Percentiles rank a stretch among this genome's conserved stretches.
phyloP scores from a whole-genome alignment of 2,329 filamentous ascomycete species.

The Alternaria brassicicola region DNA sequence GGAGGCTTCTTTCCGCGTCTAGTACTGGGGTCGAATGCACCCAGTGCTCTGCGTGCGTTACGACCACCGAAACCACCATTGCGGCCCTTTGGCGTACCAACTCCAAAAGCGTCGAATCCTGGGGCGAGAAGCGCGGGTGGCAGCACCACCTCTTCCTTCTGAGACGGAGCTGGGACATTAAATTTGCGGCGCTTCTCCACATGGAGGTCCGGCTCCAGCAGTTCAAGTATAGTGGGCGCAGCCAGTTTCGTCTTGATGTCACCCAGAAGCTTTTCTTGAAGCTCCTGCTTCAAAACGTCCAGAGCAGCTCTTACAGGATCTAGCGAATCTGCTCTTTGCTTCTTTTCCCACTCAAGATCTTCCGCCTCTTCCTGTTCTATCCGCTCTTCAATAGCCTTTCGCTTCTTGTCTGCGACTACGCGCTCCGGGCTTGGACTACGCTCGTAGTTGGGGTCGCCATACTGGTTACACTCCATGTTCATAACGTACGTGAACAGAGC shows the following conservation, averaged over 20 bases:
- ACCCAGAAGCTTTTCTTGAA: conserved; percentile 84
- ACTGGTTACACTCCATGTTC: conserved; percentile 82
- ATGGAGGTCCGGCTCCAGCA: conserved; percentile 82
- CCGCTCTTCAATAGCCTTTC: conserved; percentile 70
- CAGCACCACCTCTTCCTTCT: conserved; percentile 63
- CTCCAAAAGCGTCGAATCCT: conserved; percentile 65
- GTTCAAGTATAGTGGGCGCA: conserved; percentile 78
- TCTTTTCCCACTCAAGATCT: conserved; percentile 89
- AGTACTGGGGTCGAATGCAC: conserved; percentile 53
- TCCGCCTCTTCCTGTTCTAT: conserved; percentile 75
- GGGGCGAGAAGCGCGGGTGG: conserved; percentile 60
- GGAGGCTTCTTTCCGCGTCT: conserved; percentile 48
- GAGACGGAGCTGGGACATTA: conserved; percentile 71
- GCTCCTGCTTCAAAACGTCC: conserved; percentile 76
- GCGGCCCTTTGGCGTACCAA: conserved; percentile 66
- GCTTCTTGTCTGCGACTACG: conserved; percentile 56
- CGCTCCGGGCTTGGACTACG: conserved; percentile 59
- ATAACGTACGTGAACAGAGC: conserved; percentile 92
- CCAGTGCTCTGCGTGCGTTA: conserved; percentile 50
- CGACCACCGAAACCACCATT: conserved; percentile 49
- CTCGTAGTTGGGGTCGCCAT: conserved; percentile 69
- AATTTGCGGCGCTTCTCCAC: conserved; percentile 77
- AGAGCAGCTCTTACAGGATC: conserved; percentile 89
- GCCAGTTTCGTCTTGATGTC: conserved; percentile 90
- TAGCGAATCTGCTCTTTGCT: conserved; percentile 81